Evolutionary conservation across 306 rosid genomes (phyloP), one percentile per base, ranked within the genome.

Genomic region (Inga leiocalycina): DNA sequence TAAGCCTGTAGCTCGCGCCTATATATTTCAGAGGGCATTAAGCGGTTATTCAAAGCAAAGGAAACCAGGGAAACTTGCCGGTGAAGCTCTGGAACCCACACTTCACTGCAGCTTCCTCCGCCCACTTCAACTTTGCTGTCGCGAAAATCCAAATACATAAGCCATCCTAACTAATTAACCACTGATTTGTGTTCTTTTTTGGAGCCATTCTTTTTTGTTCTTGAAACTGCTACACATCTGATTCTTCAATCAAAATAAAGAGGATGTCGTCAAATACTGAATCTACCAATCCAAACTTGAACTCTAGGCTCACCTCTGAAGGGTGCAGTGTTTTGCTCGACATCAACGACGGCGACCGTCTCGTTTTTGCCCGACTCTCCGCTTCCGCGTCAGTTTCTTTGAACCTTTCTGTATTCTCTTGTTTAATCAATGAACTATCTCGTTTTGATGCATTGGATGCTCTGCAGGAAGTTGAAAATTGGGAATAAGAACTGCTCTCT

Each of bases 311-410:
- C 7, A 85, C 99, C 0, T 94, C 92, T 87, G 97, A 96, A 69
- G 99, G 99, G 51, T 96, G 98, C 87, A 92, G 97, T 73, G 98
- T 96, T 17, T 86, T 96, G 88, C 98, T 96, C 20, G 99, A 94
- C 66, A 89, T 96, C 89, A 96, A 94, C 39, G 97, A 92, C 37
- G 98, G 97, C 8, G 98, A 96, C 73, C 98, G 99, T 51, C 84
- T 94, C 77, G 95, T 94, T 65, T 96, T 96, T 73, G 94, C 99
- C 74, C 98, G 99, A 10, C 95, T 94, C 59, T 91, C 98, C 0
- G 79, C 91, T 11, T 93, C 89, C 1, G 90, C 97, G 99, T 95
- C 8, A 13, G 94, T 91, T 32, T 32, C 19, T 17, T 37, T 17
- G 57, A 4, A 6, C 14, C 57, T 64, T 61, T 80, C 3, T 39